These are phyloP conservation scores for Rhodomyrtus tomentosa DNA, from an alignment of 345 rosid genomes.

Conservation along the genomic window DNA sequence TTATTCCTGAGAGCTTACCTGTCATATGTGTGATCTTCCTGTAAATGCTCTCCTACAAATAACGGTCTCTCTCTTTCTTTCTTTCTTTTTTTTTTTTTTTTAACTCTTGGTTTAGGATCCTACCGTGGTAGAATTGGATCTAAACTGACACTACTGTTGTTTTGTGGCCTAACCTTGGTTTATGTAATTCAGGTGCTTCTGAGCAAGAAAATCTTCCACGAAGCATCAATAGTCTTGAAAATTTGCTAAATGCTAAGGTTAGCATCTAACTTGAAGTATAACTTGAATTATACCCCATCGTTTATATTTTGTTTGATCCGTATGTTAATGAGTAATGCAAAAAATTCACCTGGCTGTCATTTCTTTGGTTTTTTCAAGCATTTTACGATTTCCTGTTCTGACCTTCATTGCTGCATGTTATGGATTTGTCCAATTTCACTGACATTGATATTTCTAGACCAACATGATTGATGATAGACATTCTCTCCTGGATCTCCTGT, in stretches of 20 bases:
- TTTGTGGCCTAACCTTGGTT: background rate
- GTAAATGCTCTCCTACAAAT: background rate
- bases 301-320: background rate
- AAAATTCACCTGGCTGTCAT: background rate
- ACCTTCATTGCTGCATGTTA: background rate
- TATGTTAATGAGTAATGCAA: background rate
- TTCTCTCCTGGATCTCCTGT: background rate
- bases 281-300: background rate
- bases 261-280: conserved; percentile 7
- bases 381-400: background rate
- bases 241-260: conserved; percentile 90
- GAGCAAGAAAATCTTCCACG: conserved; percentile 48
- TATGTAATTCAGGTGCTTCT: conserved; percentile 64
- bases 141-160: background rate
- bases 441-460: background rate
- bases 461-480: background rate
- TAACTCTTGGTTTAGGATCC: background rate
- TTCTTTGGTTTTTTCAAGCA: background rate
- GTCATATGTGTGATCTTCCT: background rate
- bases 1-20: background rate
- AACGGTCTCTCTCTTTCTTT: too few relatives aligned
- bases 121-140: background rate
- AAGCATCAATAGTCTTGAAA: conserved; percentile 86
- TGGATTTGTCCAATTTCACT: background rate
- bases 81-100: too few relatives aligned